These are phyloP conservation scores for Cyamopsis tetragonoloba DNA, from an alignment of 306 rosid species.

Conservation along the genomic window DNA sequence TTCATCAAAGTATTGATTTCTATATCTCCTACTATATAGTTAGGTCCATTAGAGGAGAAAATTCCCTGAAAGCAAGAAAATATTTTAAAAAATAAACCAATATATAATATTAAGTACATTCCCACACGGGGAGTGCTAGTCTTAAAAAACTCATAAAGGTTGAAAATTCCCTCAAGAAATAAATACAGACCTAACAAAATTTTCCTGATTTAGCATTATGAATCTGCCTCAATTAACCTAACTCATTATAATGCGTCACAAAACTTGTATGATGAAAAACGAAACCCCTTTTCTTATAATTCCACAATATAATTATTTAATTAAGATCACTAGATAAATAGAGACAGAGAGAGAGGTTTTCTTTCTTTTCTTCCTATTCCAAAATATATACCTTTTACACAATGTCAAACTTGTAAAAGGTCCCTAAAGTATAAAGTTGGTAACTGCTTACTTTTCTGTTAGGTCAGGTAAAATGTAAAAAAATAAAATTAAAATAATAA, in stretches of 20 bases:
- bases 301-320: neutral
- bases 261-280: neutral
- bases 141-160: neutral
- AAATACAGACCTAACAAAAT: constrained; percentile 8
- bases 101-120: no score
- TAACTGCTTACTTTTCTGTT: constrained; percentile 36
- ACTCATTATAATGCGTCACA: neutral
- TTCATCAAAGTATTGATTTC: no score
- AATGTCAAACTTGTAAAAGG: constrained; percentile 38
- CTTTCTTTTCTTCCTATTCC: constrained; percentile 30
- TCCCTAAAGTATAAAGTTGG: constrained; percentile 52
- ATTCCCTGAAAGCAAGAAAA: no score
- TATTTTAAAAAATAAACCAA: no score
- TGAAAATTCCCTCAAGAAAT: neutral
- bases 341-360: no score
- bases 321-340: neutral
- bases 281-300: neutral
- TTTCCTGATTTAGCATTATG: neutral
- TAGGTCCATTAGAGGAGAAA: no score
- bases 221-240: neutral
- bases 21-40: no score
- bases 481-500: neutral
- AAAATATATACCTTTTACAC: constrained; percentile 32
- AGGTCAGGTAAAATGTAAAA: neutral
- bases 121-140: neutral